phyloP scores from a whole-genome alignment of 2,329 filamentous ascomycete genomes.

The Fusarium penzigii region DNA sequence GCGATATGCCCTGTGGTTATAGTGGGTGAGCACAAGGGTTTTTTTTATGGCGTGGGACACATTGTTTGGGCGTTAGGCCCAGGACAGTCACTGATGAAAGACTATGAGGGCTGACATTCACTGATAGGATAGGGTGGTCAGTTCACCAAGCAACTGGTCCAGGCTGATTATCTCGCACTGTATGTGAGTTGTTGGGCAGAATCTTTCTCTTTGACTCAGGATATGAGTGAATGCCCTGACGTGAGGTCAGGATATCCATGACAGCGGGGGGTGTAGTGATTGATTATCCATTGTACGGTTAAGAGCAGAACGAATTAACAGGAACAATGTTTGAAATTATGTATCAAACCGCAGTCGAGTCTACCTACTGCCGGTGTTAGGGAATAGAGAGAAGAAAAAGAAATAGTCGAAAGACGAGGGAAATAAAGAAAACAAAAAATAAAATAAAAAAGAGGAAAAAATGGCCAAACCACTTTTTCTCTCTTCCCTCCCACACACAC shows the following conservation, averaged over 20 bases:
- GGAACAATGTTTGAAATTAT: no score
- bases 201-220: background rate
- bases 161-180: background rate
- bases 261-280: no score
- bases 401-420: no score
- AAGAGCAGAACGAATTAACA: no score
- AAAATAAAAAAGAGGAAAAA: background rate
- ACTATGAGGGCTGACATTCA: background rate
- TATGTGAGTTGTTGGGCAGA: background rate
- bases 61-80: background rate
- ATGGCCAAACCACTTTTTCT: background rate
- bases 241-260: no score
- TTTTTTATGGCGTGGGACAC: background rate
- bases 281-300: no score
- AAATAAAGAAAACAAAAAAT: no score
- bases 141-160: background rate
- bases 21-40: background rate
- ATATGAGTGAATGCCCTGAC: no score
- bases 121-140: background rate
- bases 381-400: no score
- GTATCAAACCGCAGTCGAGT: no score
- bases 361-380: no score
- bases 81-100: background rate
- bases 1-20: background rate
- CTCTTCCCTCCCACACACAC: constrained; percentile 6